These are phyloP conservation scores for Venturia oleaginea DNA, from an alignment of 2,329 filamentous ascomycete species.

Conservation along the genomic window DNA sequence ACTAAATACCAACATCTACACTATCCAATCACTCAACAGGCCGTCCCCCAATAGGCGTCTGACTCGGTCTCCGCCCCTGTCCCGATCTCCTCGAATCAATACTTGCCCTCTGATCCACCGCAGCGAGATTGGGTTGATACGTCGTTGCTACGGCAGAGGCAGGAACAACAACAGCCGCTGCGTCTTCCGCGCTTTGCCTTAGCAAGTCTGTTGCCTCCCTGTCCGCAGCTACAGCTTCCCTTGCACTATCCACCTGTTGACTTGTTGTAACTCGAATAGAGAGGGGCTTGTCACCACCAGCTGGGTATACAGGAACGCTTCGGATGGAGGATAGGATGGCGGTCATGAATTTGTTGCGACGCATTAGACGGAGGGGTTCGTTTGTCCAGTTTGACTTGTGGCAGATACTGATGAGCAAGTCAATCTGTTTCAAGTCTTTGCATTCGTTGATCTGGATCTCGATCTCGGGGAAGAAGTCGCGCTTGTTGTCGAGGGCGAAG, in stretches of 20 bases:
- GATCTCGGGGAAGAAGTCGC: slow-evolving; percentile 26
- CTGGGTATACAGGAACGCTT: slow-evolving; percentile 63
- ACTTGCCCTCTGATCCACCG: background rate
- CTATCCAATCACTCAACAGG: background rate
- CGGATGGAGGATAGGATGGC: slow-evolving; percentile 46
- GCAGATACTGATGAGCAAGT: slow-evolving; percentile 25
- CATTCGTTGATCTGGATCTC: slow-evolving; percentile 25
- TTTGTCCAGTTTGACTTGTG: slow-evolving; percentile 21
- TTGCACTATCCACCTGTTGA: slow-evolving; percentile 4
- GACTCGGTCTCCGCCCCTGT: background rate
- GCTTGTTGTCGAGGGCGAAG: slow-evolving; percentile 26
- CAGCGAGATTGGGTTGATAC: background rate
- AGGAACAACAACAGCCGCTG: background rate
- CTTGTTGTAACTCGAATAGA: slow-evolving; percentile 1
- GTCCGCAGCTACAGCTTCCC: slow-evolving; percentile 9
- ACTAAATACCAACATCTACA: background rate
- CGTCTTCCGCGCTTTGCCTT: background rate
- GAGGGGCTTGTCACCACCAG: slow-evolving; percentile 40
- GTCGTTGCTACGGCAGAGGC: background rate
- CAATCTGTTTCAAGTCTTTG: slow-evolving; percentile 23
- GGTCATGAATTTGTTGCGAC: slow-evolving; percentile 13
- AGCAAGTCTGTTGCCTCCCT: background rate
- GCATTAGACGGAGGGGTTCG: slow-evolving; percentile 6
- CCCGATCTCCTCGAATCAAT: slow-evolving; percentile 4
- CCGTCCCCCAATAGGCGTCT: background rate